Base-by-base conservation (phyloP, 2,329 filamentous ascomycete species). In the Huntiella abstrusa region DNA sequence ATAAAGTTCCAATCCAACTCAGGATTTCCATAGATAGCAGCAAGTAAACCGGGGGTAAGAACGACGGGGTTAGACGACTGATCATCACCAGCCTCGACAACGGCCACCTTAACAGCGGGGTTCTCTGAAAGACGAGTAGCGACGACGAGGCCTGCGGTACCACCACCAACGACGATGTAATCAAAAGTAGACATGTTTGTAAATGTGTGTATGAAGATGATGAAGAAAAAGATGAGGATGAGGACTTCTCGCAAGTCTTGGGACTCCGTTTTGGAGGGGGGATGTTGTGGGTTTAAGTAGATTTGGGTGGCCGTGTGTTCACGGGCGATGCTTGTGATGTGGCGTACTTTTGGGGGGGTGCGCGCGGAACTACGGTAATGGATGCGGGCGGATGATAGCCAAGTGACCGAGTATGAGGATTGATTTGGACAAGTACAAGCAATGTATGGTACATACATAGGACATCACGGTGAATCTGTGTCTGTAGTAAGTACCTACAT, bases 91-190 rank as follows among this genome's bases (percentile, higher is more conserved):
- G 49, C 49, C 38, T 52, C 51, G 16, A 52, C 33, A 16, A 52
- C 33, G 10, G 50, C 46, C 35, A 52, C 51, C 17, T 43, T 49
- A 10, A 47, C 41, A 17, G 22, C 43, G 3, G 41, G 48, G 37
- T 58, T 51, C 28, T 58, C 54, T 11, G 54, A 53, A 6, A 60
- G 51, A 17, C 58, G 57, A n/a, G 55, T 57, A 15, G 58, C 57
- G 13, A 61, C 51, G 13, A 60, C 58, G 7, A 58, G 54, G n/a
- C 59, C 58, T 0, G 57, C 50, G 2, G 58, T 57, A 8, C 59
- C 59, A 19, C 59, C 58, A 4, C 59, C 58, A 2, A 59, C 55
- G 33, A 59, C 52, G 16, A 58, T 49, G 43, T 59, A 59, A 46
- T 60, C 49, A 19, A 49, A 52, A 42, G 39, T 19, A 37, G 43